These are phyloP conservation scores for Ophiostoma ips DNA, from an alignment of 2,329 filamentous ascomycete genomes.

Conservation along the genomic window DNA sequence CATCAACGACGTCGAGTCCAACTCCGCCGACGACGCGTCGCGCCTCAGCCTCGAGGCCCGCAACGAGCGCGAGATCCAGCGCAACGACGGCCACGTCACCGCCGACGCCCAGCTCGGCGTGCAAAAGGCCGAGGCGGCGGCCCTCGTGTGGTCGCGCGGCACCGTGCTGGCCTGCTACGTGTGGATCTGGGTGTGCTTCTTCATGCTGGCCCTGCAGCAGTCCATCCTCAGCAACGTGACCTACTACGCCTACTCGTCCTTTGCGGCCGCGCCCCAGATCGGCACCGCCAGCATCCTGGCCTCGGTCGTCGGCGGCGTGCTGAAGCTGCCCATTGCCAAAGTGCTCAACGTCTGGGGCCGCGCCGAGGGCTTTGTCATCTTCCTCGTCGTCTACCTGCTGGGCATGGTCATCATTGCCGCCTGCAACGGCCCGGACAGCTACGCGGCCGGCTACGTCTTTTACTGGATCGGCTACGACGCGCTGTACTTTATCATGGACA, in stretches of 20 bases:
- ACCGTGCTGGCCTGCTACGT: conserved; percentile 21
- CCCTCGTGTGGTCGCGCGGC: conserved; percentile 28
- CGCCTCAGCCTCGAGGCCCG: conserved; percentile 11
- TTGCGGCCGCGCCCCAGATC: conserved; percentile 38
- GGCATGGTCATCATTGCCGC: conserved; percentile 52
- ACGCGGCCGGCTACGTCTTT: conserved; percentile 51
- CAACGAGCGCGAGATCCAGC: conserved; percentile 11
- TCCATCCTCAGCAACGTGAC: conserved; percentile 26
- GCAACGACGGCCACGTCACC: conserved; percentile 8
- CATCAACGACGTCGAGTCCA: background rate
- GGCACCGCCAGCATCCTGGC: conserved; percentile 40
- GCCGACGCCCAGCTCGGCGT: conserved; percentile 29
- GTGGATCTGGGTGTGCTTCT: conserved; percentile 28
- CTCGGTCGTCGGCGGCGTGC: conserved; percentile 41
- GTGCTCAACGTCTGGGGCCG: conserved; percentile 54
- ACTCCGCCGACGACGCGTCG: conserved; percentile 2
- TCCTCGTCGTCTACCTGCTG: conserved; percentile 34
- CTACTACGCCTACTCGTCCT: conserved; percentile 36
- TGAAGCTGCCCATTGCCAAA: conserved; percentile 53
- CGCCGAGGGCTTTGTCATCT: conserved; percentile 45
- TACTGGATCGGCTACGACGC: conserved; percentile 44
- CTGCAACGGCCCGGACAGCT: conserved; percentile 44
- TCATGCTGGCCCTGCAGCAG: conserved; percentile 25
- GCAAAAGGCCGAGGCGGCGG: conserved; percentile 33
- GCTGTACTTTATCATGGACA: conserved; percentile 29